A percentile compares a stretch with the other conserved stretches of the same genome.
Conservation (phyloP, 2,329 filamentous ascomycete species). For the Zymoseptoria passerinii region DNA sequence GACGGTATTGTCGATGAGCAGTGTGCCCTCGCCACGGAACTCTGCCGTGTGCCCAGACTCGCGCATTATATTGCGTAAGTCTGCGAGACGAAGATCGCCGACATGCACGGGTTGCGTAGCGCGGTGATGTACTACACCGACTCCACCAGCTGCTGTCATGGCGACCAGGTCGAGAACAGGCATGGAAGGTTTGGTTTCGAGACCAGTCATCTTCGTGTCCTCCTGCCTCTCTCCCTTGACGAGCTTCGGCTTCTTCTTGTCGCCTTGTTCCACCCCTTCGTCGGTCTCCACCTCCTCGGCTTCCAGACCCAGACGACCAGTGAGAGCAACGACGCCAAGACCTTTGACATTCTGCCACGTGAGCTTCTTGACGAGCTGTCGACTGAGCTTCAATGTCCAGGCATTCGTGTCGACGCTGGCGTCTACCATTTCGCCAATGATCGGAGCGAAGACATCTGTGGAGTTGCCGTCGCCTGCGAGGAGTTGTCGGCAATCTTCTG, state of each 20-base stretch:
- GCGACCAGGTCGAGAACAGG: constrained; percentile 54
- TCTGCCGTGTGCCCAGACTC: constrained; percentile 76
- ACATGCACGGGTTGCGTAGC: constrained; percentile 86
- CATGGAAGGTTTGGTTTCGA: constrained; percentile 20
- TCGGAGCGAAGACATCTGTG: constrained; percentile 65
- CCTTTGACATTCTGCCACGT: constrained; percentile 93
- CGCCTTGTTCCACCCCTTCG: constrained; percentile 31
- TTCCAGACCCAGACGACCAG: constrained; percentile 59
- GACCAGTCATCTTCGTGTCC: constrained; percentile 1
- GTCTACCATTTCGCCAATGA: constrained; percentile 65
- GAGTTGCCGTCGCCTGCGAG: constrained; percentile 32
- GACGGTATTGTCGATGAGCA: constrained; percentile 81
- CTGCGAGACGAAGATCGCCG: constrained; percentile 81
- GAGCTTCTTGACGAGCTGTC: constrained; percentile 72
- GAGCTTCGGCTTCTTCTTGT: constrained; percentile 47
- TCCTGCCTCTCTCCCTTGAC: constrained; percentile 39
- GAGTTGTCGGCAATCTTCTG: constrained; percentile 68
- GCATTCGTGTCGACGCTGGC: constrained; percentile 97
- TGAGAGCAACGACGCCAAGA: constrained; percentile 85
- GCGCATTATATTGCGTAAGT: constrained; percentile 78
- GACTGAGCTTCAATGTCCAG: constrained; percentile 87
- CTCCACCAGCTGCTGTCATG: constrained; percentile 55
- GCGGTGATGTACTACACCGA: constrained; percentile 7
- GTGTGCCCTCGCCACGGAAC: constrained; percentile 84
- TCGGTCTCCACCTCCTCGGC: constrained; percentile 38